Evolutionary conservation across 345 rosid genomes (phyloP).

Genomic region (Garcia nutans): DNA sequence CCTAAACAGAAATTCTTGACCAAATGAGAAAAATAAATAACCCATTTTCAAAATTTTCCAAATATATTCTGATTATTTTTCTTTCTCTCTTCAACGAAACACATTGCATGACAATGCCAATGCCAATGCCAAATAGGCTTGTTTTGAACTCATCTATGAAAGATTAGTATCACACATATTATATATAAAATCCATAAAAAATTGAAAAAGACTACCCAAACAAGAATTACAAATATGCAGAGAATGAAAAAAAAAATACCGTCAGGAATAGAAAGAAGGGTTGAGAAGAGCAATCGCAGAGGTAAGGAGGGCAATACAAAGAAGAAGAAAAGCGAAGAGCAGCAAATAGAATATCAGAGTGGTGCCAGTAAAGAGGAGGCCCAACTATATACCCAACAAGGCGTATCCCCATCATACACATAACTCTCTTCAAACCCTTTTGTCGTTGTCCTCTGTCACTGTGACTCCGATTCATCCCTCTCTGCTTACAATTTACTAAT

Average conservation of each 20-base stretch:
- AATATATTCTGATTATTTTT: too few species aligned
- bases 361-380: constrained; percentile 60
- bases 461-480: too few species aligned
- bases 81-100: background rate
- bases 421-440: constrained; percentile 39
- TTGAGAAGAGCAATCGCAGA: constrained; percentile 61
- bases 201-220: too few species aligned
- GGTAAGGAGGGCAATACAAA: constrained; percentile 46
- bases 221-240: background rate
- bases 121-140: background rate
- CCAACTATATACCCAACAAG: constrained; percentile 46
- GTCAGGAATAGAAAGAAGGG: constrained; percentile 46
- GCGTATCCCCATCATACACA: constrained; percentile 44
- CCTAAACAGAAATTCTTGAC: too few species aligned
- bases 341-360: constrained; percentile 39
- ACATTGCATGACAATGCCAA: background rate
- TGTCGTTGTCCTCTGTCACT: constrained; percentile 34
- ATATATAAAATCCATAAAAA: too few species aligned
- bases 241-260: constrained; percentile 25
- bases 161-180: too few species aligned
- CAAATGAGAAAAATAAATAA: too few species aligned
- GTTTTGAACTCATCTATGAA: too few species aligned
- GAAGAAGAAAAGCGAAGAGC: constrained; percentile 13
- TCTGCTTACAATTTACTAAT: too few species aligned
- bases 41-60: background rate